Evolutionary conservation across 306 rosid genomes (phyloP).

Genomic region (Acmispon strigosus): DNA sequence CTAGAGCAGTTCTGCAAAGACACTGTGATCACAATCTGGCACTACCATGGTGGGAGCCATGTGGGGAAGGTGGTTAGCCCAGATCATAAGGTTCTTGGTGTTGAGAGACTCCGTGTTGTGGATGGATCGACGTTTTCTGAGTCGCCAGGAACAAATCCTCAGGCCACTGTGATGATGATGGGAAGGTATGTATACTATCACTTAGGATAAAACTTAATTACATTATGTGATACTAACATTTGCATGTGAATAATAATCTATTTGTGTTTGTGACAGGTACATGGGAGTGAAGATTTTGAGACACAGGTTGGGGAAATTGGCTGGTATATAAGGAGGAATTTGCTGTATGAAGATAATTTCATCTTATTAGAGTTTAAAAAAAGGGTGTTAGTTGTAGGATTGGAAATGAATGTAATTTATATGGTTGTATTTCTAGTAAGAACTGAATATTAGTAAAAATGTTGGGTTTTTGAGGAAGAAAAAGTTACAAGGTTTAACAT

Average conservation of each 20-base stretch:
- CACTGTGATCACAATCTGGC: slow-evolving; percentile 95
- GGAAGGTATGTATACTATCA: slow-evolving; percentile 53
- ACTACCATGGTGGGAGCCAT: slow-evolving; percentile 93
- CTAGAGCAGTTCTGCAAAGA: slow-evolving; percentile 80
- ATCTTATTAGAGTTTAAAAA: background rate
- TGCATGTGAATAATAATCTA: slow-evolving; percentile 2
- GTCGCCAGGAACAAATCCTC: slow-evolving; percentile 98
- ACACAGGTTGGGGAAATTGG: slow-evolving; percentile 54
- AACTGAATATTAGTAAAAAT: slow-evolving; percentile 3
- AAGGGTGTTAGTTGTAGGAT: slow-evolving; percentile 6
- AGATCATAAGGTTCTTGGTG: slow-evolving; percentile 64
- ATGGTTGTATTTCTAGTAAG: slow-evolving; percentile 33
- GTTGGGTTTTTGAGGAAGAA: background rate
- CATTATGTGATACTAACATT: background rate
- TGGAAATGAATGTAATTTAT: slow-evolving; percentile 24
- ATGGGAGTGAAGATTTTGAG: slow-evolving; percentile 84
- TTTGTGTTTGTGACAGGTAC: slow-evolving; percentile 57
- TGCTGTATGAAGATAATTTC: slow-evolving; percentile 13
- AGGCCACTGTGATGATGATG: slow-evolving; percentile 94
- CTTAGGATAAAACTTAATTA: background rate
- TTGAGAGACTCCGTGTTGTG: slow-evolving; percentile 59
- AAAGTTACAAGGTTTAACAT: background rate
- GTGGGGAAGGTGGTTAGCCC: slow-evolving; percentile 66
- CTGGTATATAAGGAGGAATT: slow-evolving; percentile 46
- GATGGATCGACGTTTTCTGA: slow-evolving; percentile 76